Evolutionary conservation across 805 yeast genomes (phyloP), one percentile per base, ranked within the genome.

Genomic region (Saccharomycopsis sp.): DNA sequence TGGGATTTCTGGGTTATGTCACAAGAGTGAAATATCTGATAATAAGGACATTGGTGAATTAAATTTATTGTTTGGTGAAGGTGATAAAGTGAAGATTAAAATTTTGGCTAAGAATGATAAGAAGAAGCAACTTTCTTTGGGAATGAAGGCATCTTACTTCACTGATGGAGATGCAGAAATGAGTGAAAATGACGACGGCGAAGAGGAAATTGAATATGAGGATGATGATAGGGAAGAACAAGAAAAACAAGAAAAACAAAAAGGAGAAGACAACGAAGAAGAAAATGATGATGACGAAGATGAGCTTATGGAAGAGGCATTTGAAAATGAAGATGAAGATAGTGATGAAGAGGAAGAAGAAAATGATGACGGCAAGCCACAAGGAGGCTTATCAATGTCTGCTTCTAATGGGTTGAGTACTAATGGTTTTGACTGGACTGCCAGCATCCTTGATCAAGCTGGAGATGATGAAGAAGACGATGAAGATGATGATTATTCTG

Each of bases 401-500:
- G 43, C 65, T 1, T 45, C 67, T 20, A 67, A 63, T 32, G 95
- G 95, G 5, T 71, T 93, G 46, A 78, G 88, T 16, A 81, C 94
- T 32, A 80, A 78, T 55, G 94, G 94, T 2, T 93, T 93, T 56
- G 96, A 93, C 62, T 93, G 98, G 98, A 82, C 95, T 38, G 95
- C 95, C 2, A 80, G 85, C 33, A 79, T 86, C 53, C 69, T 88
- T 51, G 95, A 85, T 54, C 94, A 85, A 64, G 85, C 82, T 16
- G 79, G 75, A 48, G 79, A 71, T 16, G 70, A 65, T 2, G 74
- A 67, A 20, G 72, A 70, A 2, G 70, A 72, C 2, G 77, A 75
- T 8, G 82, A 75, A 44, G 73, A 70, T 28, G 81, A 74, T 44
- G 76, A 72, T 42, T 53, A 42, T 19, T 63, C 65, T 45, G 60